Conservation (phyloP, 495 filamentous ascomycete genomes). For the Pseudotulostoma volvatum region DNA sequence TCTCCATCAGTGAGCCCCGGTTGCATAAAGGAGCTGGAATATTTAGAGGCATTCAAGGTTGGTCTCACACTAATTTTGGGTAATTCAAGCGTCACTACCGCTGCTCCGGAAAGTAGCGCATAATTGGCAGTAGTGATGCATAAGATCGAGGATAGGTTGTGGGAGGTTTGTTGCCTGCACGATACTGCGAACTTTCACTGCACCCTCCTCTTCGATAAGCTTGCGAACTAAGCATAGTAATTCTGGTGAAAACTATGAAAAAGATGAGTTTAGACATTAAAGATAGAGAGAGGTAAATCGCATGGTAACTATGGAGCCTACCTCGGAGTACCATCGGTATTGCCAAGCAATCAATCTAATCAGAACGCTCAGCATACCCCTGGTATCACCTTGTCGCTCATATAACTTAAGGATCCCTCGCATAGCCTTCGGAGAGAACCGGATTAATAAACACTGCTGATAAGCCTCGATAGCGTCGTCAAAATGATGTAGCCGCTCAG, state of each 20-base stretch:
- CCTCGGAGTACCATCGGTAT: conserved; percentile 96
- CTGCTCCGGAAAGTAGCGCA: conserved; percentile 90
- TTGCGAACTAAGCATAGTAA: conserved; percentile 73
- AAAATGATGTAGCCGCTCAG: conserved; percentile 75
- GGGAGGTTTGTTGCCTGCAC: conserved; percentile 89
- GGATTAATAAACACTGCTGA: conserved; percentile 58
- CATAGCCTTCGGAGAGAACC: conserved; percentile 84
- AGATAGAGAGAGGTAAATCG: not conserved
- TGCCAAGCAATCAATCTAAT: conserved; percentile 92
- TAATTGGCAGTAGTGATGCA: conserved; percentile 86
- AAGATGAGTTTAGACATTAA: conserved; percentile 5
- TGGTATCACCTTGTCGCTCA: conserved; percentile 53
- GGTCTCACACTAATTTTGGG: no score
- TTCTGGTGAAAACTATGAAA: conserved; percentile 71
- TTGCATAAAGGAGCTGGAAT: no score
- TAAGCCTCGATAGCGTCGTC: conserved; percentile 90
- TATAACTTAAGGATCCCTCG: conserved; percentile 65
- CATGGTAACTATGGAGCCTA: conserved; percentile 17
- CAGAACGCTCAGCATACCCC: conserved; percentile 59
- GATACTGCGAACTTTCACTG: conserved; percentile 91
- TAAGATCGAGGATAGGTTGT: conserved; percentile 82
- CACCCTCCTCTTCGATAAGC: conserved; percentile 92
- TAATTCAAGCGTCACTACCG: conserved; percentile 67
- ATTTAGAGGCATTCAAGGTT: no score
- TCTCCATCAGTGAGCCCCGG: no score